Base-by-base conservation (phyloP, 176 grass and related monocot species). In the Phoenix roebelenii region DNA sequence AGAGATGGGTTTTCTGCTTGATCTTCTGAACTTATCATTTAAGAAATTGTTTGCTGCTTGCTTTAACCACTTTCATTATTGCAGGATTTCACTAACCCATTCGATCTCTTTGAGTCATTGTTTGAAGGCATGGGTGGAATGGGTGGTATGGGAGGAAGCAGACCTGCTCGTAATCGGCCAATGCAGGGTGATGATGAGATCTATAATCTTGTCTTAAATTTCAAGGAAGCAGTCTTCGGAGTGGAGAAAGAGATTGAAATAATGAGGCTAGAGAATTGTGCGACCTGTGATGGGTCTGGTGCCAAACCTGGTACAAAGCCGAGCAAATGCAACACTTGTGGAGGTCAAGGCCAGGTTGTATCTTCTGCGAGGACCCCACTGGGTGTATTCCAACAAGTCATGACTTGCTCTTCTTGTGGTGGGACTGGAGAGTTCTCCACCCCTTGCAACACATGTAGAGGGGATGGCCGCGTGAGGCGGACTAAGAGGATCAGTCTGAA, bases 311-410 rank as follows among this genome's bases (percentile, higher is more conserved):
- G 93, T 51, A 92, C 93, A 59, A 92, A 78, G 25, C 84, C 93
- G 23, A 92, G 74, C 1, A 85, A 77, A 1, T 98, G 93, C 62
- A 81, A 74, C 67, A 79, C 87, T 44, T 98, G 93, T 62, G 93
- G 84, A 10, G 93, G 93, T 50, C 93, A 98, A 72, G 93, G 93
- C 24, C 93, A 98, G 70, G 87, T 98, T 18, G 81, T 92, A 30
- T 83, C 83, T 54, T 98, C 87, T 19, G 76, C 87, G 59, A 79
- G 93, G 72, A 98, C 93, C 18, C 93, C 93, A 7, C 80, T 98
- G 30, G 93, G 93, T 62, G 80, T 98, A 82, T 98, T 98, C 76
- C 93, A 98, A 71, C 93, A 98, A 67, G 93, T 98, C 5, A 84
- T 82, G 60, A 83, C 84, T 3, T 98, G 93, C 82, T 88, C 89